phyloP scores from a whole-genome alignment of 345 rosid genomes.

The Syzygium grande region DNA sequence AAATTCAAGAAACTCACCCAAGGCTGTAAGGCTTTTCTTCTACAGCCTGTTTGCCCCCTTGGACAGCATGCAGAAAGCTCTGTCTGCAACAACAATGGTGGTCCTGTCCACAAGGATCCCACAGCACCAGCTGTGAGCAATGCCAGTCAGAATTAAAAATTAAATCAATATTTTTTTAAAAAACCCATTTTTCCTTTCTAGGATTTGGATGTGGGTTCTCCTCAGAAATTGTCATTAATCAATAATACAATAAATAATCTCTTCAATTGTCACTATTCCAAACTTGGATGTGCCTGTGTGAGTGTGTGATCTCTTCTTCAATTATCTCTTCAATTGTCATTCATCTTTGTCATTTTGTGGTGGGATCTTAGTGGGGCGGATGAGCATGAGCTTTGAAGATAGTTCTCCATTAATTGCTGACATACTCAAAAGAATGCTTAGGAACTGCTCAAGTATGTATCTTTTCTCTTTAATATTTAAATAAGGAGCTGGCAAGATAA shows the following conservation, averaged over 20 bases:
- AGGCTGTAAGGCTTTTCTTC: not conserved
- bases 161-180: not conserved
- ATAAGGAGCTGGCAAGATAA: not conserved
- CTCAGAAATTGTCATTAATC: not conserved
- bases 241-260: not conserved
- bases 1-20: not conserved
- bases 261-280: not conserved
- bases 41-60: not conserved
- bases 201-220: not conserved
- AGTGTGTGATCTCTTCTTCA: no score
- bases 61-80: not conserved
- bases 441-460: not conserved
- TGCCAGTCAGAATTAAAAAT: not conserved
- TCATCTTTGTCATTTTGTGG: not conserved
- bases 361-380: not conserved
- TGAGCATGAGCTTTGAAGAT: not conserved
- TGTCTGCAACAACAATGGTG: not conserved
- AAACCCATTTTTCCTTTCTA: not conserved
- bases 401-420: not conserved
- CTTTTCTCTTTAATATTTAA: not conserved
- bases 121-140: conserved; percentile 11
- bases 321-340: no score
- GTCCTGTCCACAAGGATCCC: conserved; percentile 6
- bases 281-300: not conserved
- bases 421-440: not conserved